phyloP scores from a whole-genome alignment of 495 filamentous ascomycete species.

The Talaromyces thailandensis region DNA sequence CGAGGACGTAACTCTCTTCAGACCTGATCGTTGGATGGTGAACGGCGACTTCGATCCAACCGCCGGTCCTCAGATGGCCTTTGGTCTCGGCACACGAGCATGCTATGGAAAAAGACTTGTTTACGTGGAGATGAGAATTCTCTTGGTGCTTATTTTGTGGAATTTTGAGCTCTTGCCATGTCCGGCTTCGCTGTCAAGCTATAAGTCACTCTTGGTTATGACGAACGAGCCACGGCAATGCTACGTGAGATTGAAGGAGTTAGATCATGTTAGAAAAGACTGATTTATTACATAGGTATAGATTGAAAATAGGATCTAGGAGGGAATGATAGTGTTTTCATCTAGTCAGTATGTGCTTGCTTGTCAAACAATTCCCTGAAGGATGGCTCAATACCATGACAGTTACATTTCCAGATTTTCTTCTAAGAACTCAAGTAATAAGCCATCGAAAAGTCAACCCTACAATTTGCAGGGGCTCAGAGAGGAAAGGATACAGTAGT shows the following conservation, averaged over 20 bases:
- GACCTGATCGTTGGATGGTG: constrained; percentile 10
- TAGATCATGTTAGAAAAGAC: background rate
- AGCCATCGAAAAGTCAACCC: too few relatives aligned
- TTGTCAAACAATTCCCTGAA: background rate
- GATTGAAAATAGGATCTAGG: background rate
- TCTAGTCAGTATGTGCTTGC: background rate
- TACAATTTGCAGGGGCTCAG: too few relatives aligned
- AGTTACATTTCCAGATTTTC: too few relatives aligned
- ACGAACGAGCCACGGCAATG: background rate
- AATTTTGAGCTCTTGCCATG: constrained; percentile 20
- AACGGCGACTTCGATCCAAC: constrained; percentile 16
- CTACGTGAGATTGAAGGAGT: background rate
- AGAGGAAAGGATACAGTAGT: too few relatives aligned
- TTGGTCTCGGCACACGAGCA: constrained; percentile 19
- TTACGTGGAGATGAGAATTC: constrained; percentile 19
- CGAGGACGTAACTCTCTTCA: constrained; percentile 8
- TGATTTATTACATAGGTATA: background rate
- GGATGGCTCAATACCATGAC: background rate
- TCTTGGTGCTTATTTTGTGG: constrained; percentile 26
- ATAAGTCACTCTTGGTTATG: background rate
- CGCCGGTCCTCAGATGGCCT: constrained; percentile 21
- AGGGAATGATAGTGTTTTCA: background rate
- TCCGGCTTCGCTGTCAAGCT: background rate
- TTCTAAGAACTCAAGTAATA: too few relatives aligned
- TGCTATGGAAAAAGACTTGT: constrained; percentile 28